Evolutionary conservation across 1,284 basidiomycete genomes (phyloP), one percentile per base, ranked within the genome.

Genomic region (Rhodofomes roseus): DNA sequence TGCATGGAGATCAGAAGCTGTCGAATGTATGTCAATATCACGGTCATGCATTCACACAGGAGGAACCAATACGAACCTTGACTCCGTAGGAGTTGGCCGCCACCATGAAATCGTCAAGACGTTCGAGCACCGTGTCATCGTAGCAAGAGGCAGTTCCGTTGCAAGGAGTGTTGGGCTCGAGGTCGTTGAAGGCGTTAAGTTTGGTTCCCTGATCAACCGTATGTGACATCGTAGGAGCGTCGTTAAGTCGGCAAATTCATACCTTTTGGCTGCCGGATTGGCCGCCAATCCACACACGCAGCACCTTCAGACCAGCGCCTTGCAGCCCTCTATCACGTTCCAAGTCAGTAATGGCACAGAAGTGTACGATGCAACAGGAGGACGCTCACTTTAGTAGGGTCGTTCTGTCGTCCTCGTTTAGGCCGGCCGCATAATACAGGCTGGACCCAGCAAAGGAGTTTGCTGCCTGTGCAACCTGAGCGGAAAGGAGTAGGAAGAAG

Each of bases 71-170:
- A 44, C 54, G 20, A 18, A 70, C 71, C 67, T 77, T 77, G 62
- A 78, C 73, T n/a, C 74, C 73, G 27, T 73, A 68, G 2, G 60
- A 54, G 36, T 73, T 62, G 16, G 73, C 71, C 20, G 74, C 75
- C 46, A 73, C 46, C 77, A 77, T 78, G 63, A 79, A 71, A 48
- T 72, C 69, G 59, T 79, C 77, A 36, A 79, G 68, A 12, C 70
- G 65, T 40, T 73, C 65, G 12, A 79, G 68, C 25, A 77, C 73
- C 1, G 73, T 76, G 60, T 76, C 74, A 63, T 79, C 69, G 64
- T 74, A 79, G 59, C 66, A 70, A 6, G 62, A 64, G 18, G 48
- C 55, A 36, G 43, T 62, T 8, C 68, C 67, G 16, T 68, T 65
- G 34, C 77, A 77, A 53, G 77, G 72, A 20, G 56, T 46, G 18